Conservation (phyloP, 768 basidiomycete genomes). For the Trametes meyenii region DNA sequence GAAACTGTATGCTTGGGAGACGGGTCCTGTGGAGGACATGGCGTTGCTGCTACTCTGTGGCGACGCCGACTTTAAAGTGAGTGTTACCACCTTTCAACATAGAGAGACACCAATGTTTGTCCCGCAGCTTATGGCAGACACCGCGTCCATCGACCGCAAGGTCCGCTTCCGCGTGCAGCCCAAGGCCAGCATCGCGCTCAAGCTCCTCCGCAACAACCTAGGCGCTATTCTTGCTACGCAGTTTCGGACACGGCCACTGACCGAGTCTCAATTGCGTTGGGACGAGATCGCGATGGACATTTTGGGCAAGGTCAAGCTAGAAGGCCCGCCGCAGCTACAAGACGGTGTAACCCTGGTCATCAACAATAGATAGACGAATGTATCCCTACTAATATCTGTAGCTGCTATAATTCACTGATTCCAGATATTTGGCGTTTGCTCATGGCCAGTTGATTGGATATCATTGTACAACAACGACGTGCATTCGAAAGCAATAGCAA, state of each 20-base stretch:
- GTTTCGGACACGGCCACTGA: slow-evolving; percentile 64
- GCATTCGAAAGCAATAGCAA: slow-evolving; percentile 21
- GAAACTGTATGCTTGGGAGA: slow-evolving; percentile 92
- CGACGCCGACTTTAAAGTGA: slow-evolving; percentile 85
- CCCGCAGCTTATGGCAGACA: slow-evolving; percentile 66
- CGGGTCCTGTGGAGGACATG: slow-evolving; percentile 83
- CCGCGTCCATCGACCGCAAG: slow-evolving; percentile 83
- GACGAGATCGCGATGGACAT: slow-evolving; percentile 68
- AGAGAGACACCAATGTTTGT: not conserved
- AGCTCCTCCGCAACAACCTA: slow-evolving; percentile 71
- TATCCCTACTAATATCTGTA: slow-evolving; percentile 10
- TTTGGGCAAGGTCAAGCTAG: slow-evolving; percentile 47
- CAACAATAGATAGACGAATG: slow-evolving; percentile 12
- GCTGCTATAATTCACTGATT: slow-evolving; percentile 1
- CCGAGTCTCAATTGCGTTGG: slow-evolving; percentile 67
- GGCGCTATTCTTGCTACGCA: slow-evolving; percentile 60
- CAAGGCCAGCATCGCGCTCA: slow-evolving; percentile 78
- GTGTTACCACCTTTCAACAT: slow-evolving; percentile 13
- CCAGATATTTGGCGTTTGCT: not conserved
- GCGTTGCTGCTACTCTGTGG: slow-evolving; percentile 85
- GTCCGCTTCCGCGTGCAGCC: slow-evolving; percentile 71
- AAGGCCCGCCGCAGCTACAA: slow-evolving; percentile 31
- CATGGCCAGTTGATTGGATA: not conserved
- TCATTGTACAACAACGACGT: not conserved
- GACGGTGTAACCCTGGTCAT: slow-evolving; percentile 30